Base-by-base conservation (phyloP, 2,329 filamentous ascomycete genomes). In the Trichoderma endophyticum region DNA sequence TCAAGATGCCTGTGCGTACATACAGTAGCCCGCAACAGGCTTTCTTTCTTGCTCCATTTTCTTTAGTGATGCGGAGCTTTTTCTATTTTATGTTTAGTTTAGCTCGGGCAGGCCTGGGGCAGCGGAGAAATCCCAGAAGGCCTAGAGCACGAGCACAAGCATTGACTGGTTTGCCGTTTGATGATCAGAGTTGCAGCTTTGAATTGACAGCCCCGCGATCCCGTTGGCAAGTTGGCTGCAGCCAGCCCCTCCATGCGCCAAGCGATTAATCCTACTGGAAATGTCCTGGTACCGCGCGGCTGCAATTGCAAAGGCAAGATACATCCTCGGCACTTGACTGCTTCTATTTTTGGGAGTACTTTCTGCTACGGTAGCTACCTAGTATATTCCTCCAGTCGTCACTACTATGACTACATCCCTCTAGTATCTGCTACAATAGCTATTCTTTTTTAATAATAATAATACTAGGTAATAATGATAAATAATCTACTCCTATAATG, bases 41-140 rank as follows among this genome's bases (percentile, higher is more conserved):
- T 36, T 48, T 66, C 21, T 18, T 66, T 39, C 57, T 12, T 26
- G 56, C 51, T 43, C 64, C 64, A 67, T 65, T 26, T 18, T 30
- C 64, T 24, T 67, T 67, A 67, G 64, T 36, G 51, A 67, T 59
- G 64, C 64, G 64, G 64, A 67, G 64, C 32, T 32, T 39, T 59
- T 56, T 67, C 64, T 67, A 67, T 39, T 56, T 57, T 67, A 43
- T 57, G 32, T 59, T 67, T 59, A 43, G 64, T 59, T 30, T 67
- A 67, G 64, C 21, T 18, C 51, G 24, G 21, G 21, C n/a, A 24
- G 48, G 48, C 21, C 63, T 34, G 60, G 60, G 60, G 60, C 48
- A 26, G 64, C 51, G 56, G 51, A 67, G 32, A 36, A 67, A 32
- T 57, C 36, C 43, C 48, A 36, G 24, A 51, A 18, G 51, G 54